Evolutionary conservation across 371 early-diverging fungal species (phyloP), one percentile per base, ranked within the genome.

Genomic region (Dichotomocladium elegans): DNA sequence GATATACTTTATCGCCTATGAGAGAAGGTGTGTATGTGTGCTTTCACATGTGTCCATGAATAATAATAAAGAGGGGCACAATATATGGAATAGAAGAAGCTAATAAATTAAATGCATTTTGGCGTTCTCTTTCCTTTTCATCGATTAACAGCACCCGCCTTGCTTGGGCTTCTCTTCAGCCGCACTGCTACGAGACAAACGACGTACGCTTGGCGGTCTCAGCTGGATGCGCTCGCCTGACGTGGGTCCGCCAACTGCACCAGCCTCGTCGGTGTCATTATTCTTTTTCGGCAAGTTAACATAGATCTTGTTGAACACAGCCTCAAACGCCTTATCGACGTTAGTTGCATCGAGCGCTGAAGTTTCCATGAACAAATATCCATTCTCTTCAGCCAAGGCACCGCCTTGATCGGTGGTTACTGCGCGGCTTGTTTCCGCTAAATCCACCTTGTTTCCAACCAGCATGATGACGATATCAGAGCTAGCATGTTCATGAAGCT

Each of bases 381-480:
- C 89, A 58, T 95, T 81, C 47, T 88, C 80, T 49, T 84, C 76
- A 34, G 98, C 95, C 79, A 94, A 92, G 12, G 85, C 85, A 42
- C 86, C 88, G 45, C 92, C 98, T 58, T 94, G 94, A 59, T 94
- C 95, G 26, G 74, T 76, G 14, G 87, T 71, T n/a, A 98, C 94
- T 27, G 86, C 83, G 49, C 94, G 81, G 30, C 69, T 70, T 0
- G 70, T 90, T 53, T 93, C 93, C 46, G 83, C 82, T 73, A 98
- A 79, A 80, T 99, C 99, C 53, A 94, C 87, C 82, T 99, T 99
- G 87, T 99, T 99, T 51, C 99, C 99, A 24, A 99, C 90, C 45
- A 99, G 70, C 73, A 99, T 86, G 76, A 98, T 96, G 78, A 96
- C 95, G 58, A 86, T 83, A 30, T 82, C 91, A 61, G 94, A 93